Evolutionary conservation across 108 stramenopile species (phyloP), one percentile per base, ranked within the genome.

Genomic region (Discostella stelligeroides): DNA sequence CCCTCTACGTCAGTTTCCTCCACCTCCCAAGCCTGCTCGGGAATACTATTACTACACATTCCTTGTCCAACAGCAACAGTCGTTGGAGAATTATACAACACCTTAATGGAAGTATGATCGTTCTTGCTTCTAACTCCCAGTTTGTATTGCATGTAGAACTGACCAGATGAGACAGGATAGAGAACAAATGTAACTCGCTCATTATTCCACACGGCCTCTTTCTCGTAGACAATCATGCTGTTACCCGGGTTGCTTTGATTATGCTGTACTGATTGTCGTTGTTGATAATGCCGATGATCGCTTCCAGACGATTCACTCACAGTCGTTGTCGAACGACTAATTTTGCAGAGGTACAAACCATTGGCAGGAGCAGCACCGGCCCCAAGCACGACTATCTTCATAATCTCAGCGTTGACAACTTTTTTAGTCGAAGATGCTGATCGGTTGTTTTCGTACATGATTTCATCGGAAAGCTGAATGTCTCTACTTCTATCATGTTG

Each of bases 71-170:
- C 28, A 13, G 47, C 66, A 37, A 66, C 60, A 24, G 68, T 57
- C 20, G 60, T 75, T 20, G 74, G 74, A 28, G 66, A 68, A 45
- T 60, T 75, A 29, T 75, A 75, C 60, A 75, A 63, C 21, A 61
- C 49, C 29, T 28, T 46, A 17, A 57, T 54, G 9, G 25, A 6
- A 7, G 54, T 24, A 51, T 66, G 10, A 20, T 51, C 40, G 13
- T 69, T 47, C 2, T 37, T 40, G 12, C 24, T 55, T 39, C 60
- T 27, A n/a, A 75, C 54, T 15, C 43, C 59, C 18, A 75, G n/a
- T 46, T 75, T 75, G 66, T 75, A 68, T 29, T 75, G 74, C 13
- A 51, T 34, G 53, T 75, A 75, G 47, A 62, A 75, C 37, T 75
- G 63, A 2, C 74, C 74, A 2, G 66, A 34, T 0, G 57, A 62